Evolutionary conservation across 768 basidiomycete species (phyloP).

Genomic region (Agrocybe chaxingu): DNA sequence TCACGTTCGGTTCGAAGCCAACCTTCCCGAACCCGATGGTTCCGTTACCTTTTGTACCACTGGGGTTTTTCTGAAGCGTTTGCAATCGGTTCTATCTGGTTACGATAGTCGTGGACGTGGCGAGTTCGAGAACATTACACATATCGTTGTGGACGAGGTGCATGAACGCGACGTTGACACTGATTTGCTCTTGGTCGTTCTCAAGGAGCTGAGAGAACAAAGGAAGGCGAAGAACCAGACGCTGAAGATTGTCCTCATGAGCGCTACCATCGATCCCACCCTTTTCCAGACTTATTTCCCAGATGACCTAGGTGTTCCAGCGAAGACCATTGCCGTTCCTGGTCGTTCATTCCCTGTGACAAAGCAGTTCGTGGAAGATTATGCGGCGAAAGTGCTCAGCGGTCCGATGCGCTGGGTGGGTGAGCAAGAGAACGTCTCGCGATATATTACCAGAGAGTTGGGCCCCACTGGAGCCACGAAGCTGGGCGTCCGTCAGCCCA

Average conservation of each 20-base stretch:
- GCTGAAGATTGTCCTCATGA: conserved; percentile 90
- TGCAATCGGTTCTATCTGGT: conserved; percentile 70
- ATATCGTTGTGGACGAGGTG: conserved; percentile 92
- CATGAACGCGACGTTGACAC: conserved; percentile 96
- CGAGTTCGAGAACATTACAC: conserved; percentile 75
- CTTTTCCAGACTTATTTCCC: conserved; percentile 89
- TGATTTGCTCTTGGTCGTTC: conserved; percentile 82
- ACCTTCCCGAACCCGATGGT: conserved; percentile 74
- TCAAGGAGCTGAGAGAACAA: conserved; percentile 78
- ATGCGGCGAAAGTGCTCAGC: conserved; percentile 48
- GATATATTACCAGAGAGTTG: conserved; percentile 72
- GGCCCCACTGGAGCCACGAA: conserved; percentile 26
- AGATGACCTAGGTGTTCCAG: conserved; percentile 53
- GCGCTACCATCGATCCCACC: conserved; percentile 89
- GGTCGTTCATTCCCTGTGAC: conserved; percentile 89
- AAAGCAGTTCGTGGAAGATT: conserved; percentile 79
- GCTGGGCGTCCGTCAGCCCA: conserved; percentile 21
- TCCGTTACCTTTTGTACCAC: conserved; percentile 92
- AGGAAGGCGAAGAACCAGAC: conserved; percentile 67
- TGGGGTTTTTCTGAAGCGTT: conserved; percentile 82
- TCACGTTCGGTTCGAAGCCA: conserved; percentile 87
- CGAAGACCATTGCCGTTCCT: conserved; percentile 77
- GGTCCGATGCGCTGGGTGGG: conserved; percentile 60
- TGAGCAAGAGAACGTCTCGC: conserved; percentile 61
- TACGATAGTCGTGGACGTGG: conserved; percentile 27